These are phyloP conservation scores for Cladosporium austrohemisphaericum DNA, from an alignment of 2,329 filamentous ascomycete species.

Conservation along the genomic window DNA sequence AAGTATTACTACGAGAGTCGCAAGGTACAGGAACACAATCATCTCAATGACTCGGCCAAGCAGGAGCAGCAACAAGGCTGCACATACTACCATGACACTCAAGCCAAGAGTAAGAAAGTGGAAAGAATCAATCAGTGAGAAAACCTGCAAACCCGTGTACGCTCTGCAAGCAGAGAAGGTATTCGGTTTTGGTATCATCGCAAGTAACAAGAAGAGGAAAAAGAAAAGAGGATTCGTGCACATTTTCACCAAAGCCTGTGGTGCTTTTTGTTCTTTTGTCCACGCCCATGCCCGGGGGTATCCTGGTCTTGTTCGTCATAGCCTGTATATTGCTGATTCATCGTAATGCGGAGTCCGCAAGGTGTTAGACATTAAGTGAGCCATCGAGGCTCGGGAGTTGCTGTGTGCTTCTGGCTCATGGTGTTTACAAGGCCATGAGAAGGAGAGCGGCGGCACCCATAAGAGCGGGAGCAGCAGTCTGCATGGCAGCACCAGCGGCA, in stretches of 20 bases:
- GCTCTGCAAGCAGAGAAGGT: neutral
- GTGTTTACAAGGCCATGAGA: conserved; percentile 39
- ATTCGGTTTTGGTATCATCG: neutral
- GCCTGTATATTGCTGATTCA: neutral
- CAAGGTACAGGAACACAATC: too few relatives aligned
- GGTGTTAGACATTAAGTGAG: conserved; percentile 11
- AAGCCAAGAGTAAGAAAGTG: too few relatives aligned
- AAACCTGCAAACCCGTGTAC: neutral
- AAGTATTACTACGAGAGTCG: too few relatives aligned
- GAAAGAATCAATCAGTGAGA: too few relatives aligned
- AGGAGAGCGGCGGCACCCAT: conserved; percentile 37
- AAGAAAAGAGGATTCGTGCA: conserved; percentile 2
- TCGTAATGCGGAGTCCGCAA: conserved; percentile 1
- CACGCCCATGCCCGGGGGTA: conserved; percentile 8
- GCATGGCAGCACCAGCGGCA: conserved; percentile 22
- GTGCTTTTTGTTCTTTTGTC: neutral
- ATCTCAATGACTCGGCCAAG: too few relatives aligned
- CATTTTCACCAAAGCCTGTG: conserved; percentile 2
- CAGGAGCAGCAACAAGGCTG: too few relatives aligned
- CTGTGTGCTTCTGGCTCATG: neutral
- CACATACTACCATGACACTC: too few relatives aligned
- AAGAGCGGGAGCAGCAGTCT: conserved; percentile 33
- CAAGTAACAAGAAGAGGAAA: neutral
- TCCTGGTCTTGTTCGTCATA: conserved; percentile 6
- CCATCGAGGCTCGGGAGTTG: neutral